Percentiles rank a stretch among this genome's conserved stretches.
Evolutionary conservation across 768 basidiomycete species (phyloP).

Genomic region (Multifurca ochricompacta): DNA sequence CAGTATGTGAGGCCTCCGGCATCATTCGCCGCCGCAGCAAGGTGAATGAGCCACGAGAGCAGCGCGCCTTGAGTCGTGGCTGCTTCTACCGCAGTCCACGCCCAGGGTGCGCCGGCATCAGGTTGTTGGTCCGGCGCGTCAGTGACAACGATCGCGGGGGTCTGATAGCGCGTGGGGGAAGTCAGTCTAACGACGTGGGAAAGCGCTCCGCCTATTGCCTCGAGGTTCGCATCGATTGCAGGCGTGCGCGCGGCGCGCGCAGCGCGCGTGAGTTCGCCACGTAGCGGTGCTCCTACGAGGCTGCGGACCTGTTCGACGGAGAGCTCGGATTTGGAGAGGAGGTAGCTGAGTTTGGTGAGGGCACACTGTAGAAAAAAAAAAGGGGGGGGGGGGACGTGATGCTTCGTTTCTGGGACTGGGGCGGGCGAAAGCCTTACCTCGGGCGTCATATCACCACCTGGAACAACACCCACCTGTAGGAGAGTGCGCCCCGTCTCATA

Average conservation of each 20-base stretch:
- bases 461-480: slow-evolving; percentile 65
- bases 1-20: slow-evolving; percentile 55
- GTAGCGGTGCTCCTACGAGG: slow-evolving; percentile 69
- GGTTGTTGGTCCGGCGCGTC: slow-evolving; percentile 34
- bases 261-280: slow-evolving; percentile 76
- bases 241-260: slow-evolving; percentile 32
- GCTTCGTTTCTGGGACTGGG: too few species aligned
- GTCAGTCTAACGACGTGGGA: slow-evolving; percentile 63
- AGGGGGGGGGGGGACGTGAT: too few species aligned
- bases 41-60: slow-evolving; percentile 70
- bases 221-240: slow-evolving; percentile 42
- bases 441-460: slow-evolving; percentile 93
- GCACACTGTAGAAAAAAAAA: slow-evolving; percentile 58
- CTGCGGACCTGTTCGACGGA: slow-evolving; percentile 58
- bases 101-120: slow-evolving; percentile 56
- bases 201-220: slow-evolving; percentile 57
- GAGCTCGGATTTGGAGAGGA: slow-evolving; percentile 81
- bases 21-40: slow-evolving; percentile 70
- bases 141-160: slow-evolving; percentile 32
- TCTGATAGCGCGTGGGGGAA: slow-evolving; percentile 31
- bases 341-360: slow-evolving; percentile 81
- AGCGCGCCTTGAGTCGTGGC: slow-evolving; percentile 60
- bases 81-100: slow-evolving; percentile 71
- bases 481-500: slow-evolving; percentile 75
- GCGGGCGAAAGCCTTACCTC: slow-evolving; percentile 44